Evolutionary conservation across 495 filamentous ascomycete genomes (phyloP), one percentile per base, ranked within the genome.

Genomic region (Lophiotrema nucula): DNA sequence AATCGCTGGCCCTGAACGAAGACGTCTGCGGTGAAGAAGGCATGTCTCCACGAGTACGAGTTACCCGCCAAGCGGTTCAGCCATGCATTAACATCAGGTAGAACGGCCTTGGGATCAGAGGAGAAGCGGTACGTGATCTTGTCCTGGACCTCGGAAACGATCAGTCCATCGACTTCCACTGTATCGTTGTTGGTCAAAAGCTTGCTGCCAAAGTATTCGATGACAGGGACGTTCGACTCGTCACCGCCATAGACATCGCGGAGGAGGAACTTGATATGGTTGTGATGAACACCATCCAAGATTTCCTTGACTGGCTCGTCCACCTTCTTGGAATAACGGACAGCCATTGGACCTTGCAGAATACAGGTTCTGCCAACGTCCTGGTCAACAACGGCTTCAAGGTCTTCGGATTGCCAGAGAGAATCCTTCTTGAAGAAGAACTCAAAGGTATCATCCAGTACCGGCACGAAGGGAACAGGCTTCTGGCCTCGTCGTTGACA

Each of bases 341-440:
- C 93, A 33, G 93, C 90, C 77, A 92, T 91, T 4, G 93, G 93
- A 13, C 93, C 93, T 70, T 98, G 93, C 50, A 98, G 76, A 72
- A 98, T 97, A 77, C 90, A 96, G 5, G 89, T 92, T 53, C 93
- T 81, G 38, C 89, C 91, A 50, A 97, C 93, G 73, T 98, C 93
- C 73, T 97, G 92, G 61, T 79, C 92, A 46, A 97, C 89, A 65
- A 98, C 93, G 31, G 93, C 93, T 60, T 90, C 92, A 12, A 98
- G 81, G 69, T 97, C 92, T 73, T 98, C 93, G 0, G 92, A 96
- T 73, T 98, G 93, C 93, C 93, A 98, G 24, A 98, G 83, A n/a
- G 92, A 97, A 73, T 98, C 93, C 75, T 98, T 98, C 84, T 98
- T 98, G 85, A 98, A 97, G 77, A 87, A 98, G 72, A 90, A 95